phyloP scores from a whole-genome alignment of 306 rosid genomes.

The Fagus sylvatica region DNA sequence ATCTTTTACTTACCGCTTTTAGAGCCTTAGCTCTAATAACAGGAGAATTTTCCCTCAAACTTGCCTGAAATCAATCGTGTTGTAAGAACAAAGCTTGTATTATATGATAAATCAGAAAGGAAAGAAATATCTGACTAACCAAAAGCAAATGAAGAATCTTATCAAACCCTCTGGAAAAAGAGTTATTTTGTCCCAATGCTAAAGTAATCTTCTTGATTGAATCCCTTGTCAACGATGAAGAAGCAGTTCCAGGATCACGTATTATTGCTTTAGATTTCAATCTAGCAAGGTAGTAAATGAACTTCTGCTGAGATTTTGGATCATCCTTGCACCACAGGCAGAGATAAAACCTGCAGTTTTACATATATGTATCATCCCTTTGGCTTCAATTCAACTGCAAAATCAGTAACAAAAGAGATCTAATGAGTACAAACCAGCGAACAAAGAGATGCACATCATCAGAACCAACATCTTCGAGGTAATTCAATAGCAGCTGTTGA shows the following conservation, averaged over 20 bases:
- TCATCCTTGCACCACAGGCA: constrained; percentile 95
- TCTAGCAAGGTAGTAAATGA: constrained; percentile 65
- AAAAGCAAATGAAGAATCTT: constrained; percentile 82
- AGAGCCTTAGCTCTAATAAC: constrained; percentile 93
- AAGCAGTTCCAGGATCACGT: constrained; percentile 68
- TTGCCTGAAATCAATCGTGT: constrained; percentile 53
- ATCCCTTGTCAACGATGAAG: constrained; percentile 72
- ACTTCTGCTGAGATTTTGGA: constrained; percentile 70
- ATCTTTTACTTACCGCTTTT: constrained; percentile 69
- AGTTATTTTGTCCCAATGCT: constrained; percentile 83
- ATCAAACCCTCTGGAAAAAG: constrained; percentile 94
- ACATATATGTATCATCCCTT: constrained; percentile 30
- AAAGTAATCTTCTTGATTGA: constrained; percentile 72
- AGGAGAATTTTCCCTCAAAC: constrained; percentile 89
- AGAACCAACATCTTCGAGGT: constrained; percentile 75
- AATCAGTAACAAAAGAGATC: constrained; percentile 23
- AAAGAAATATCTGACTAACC: constrained; percentile 60
- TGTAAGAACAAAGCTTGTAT: constrained; percentile 21
- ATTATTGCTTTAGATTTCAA: constrained; percentile 82
- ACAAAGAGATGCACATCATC: constrained; percentile 90
- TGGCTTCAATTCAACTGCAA: constrained; percentile 25
- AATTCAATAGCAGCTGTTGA: constrained; percentile 90
- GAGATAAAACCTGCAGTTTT: constrained; percentile 80
- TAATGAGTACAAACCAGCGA: constrained; percentile 73
- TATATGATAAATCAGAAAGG: constrained; percentile 21